Percentiles rank a stretch among this genome's conserved stretches.
Conservation (phyloP, 352 stramenopile genomes). For the Phytophthora pistaciae region DNA sequence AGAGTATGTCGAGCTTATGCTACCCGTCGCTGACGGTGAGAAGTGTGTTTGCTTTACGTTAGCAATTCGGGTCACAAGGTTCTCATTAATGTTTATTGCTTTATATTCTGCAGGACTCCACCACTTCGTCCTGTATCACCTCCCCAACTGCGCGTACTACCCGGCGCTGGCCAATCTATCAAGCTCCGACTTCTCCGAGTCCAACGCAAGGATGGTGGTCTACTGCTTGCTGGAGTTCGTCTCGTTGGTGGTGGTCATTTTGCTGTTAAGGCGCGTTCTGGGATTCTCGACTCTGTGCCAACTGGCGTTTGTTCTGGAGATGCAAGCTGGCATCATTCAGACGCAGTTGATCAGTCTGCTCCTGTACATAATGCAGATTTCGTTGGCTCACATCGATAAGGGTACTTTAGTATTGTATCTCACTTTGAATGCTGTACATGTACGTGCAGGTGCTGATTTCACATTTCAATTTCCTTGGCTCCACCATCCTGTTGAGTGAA, state of each 20-base stretch:
- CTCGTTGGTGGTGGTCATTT: constrained; percentile 2
- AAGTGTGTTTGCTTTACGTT: not conserved
- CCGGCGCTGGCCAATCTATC: constrained; percentile 6
- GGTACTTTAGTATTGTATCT: not conserved
- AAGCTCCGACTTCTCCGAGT: not conserved
- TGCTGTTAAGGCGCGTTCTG: constrained; percentile 11
- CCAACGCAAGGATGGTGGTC: constrained; percentile 1
- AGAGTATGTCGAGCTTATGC: constrained; percentile 39
- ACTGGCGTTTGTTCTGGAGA: constrained; percentile 43
- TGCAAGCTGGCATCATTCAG: constrained; percentile 30
- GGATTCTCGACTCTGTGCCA: constrained; percentile 27
- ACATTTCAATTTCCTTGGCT: constrained; percentile 32
- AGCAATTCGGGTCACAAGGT: not conserved
- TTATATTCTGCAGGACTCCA: constrained; percentile 4
- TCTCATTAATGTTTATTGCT: not conserved
- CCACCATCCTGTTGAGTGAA: not conserved
- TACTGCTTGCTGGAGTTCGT: constrained; percentile 16
- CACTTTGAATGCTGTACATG: not conserved
- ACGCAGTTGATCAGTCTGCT: constrained; percentile 36
- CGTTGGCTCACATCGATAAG: constrained; percentile 29
- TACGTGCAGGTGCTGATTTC: constrained; percentile 27
- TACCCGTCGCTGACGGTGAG: constrained; percentile 36
- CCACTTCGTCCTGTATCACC: not conserved
- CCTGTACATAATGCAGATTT: constrained; percentile 43
- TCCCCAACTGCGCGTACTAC: constrained; percentile 27